A percentile compares a stretch with the other conserved stretches of the same genome.
Conservation (phyloP, 1,139 yeast species). For the Arxiozyma heterogenica region DNA sequence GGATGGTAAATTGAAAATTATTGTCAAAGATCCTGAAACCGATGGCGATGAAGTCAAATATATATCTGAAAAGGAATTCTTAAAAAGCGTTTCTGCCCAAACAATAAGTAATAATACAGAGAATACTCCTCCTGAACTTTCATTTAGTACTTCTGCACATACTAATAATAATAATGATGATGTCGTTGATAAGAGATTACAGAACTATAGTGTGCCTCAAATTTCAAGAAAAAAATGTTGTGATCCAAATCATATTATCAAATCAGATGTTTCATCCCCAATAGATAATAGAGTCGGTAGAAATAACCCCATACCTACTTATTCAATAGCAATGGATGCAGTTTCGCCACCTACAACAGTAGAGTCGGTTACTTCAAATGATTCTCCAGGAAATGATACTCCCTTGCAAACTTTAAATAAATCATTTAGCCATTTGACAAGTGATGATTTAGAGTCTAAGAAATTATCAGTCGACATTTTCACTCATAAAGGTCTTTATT, state of each 20-base stretch:
- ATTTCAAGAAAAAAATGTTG: conserved; percentile 5
- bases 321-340: neutral
- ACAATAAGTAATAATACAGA: neutral
- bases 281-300: neutral
- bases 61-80: conserved; percentile 24
- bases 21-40: conserved; percentile 8
- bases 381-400: neutral
- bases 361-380: neutral
- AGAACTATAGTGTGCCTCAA: neutral
- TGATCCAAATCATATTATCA: conserved; percentile 7
- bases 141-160: neutral
- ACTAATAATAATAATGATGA: neutral
- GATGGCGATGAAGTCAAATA: conserved; percentile 13
- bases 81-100: conserved; percentile 6
- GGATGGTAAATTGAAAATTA: conserved; percentile 26
- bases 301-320: neutral
- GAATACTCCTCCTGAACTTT: neutral
- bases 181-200: neutral
- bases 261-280: neutral
- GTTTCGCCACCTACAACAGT: neutral
- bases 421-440: neutral
- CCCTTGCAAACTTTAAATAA: neutral
- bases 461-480: conserved; percentile 22
- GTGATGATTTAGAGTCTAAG: conserved; percentile 8
- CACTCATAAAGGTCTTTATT: conserved; percentile 28